Evolutionary conservation across 2,329 filamentous ascomycete species (phyloP), one percentile per base, ranked within the genome.

Genomic region (Diaporthe longicolla): DNA sequence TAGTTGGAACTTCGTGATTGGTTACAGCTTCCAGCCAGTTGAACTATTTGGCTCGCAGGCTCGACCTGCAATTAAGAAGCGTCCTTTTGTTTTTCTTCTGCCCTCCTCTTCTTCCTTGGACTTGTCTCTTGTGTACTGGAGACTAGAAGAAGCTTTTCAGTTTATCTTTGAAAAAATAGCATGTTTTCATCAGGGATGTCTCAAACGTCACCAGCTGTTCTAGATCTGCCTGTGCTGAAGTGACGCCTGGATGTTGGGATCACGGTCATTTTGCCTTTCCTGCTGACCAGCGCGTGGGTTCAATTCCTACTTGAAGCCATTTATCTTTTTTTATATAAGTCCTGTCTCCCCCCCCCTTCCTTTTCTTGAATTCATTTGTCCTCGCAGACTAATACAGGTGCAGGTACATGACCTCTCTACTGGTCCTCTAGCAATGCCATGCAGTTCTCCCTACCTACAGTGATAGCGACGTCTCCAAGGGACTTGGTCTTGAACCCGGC

Each of bases 361-460:
- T 50, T 37, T 13, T 50, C 17, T 37, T 13, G 35, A 35, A 1
- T n/a, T 3, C 26, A 29, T 9, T 8, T 37, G 17, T 21, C 26
- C 10, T n/a, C 57, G 11, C 1, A 13, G 13, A 40, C 10, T 13
- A 2, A 40, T 15, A 11, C 37, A 13, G 37, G 10, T 32, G 7
- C 37, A 40, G 37, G 37, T 40, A 40, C 13, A 15, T 3, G 10
- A 40, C 37, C 37, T 40, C 10, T 8, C 54, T 61, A 75, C 8
- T n/a, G 45, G 7, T 71, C 71, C 43, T 68, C 45, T 4, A 75
- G 54, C 32, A 75, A 40, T 8, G 68, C 74, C 13, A 71, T 21
- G 45, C 74, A 75, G 5, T 73, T 75, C 29, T 75, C 74, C 21
- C 74, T 66, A n/a, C 66, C 74, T 4, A 75, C 74, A 21, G 74